phyloP scores from a whole-genome alignment of 2,329 filamentous ascomycete species.

The Aspergillus felis region DNA sequence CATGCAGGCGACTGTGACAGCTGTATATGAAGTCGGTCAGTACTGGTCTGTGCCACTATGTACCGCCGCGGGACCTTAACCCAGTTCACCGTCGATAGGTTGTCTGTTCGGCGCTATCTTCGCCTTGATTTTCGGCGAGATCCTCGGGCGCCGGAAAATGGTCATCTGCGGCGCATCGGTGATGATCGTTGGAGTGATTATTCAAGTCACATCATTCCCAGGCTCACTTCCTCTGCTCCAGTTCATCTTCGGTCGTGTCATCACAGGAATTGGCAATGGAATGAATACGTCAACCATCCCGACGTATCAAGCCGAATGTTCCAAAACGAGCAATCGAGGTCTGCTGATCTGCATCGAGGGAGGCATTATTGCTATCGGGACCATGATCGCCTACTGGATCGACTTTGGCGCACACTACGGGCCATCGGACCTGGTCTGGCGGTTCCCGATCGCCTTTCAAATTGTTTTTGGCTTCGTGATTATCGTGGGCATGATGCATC shows the following conservation, averaged over 20 bases:
- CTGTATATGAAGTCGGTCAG: conserved; percentile 29
- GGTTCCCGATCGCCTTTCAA: conserved; percentile 54
- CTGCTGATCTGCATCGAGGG: conserved; percentile 59
- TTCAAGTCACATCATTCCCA: conserved; percentile 32
- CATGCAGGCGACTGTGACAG: conserved; percentile 32
- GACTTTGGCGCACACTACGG: conserved; percentile 44
- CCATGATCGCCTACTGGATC: conserved; percentile 52
- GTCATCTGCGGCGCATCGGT: conserved; percentile 57
- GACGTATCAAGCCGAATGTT: conserved; percentile 53
- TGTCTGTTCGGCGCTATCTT: conserved; percentile 39
- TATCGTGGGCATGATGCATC: conserved; percentile 38
- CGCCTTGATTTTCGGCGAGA: conserved; percentile 33
- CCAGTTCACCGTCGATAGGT: conserved; percentile 8
- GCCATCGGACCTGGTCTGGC: conserved; percentile 40
- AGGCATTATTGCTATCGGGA: conserved; percentile 50
- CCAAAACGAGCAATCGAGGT: conserved; percentile 55
- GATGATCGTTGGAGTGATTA: conserved; percentile 39
- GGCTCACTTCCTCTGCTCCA: conserved; percentile 41
- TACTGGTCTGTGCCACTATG: not conserved
- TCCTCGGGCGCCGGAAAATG: conserved; percentile 40
- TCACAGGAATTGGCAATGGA: conserved; percentile 54
- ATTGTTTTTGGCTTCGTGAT: conserved; percentile 47
- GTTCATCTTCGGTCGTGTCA: conserved; percentile 50
- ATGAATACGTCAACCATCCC: conserved; percentile 55
- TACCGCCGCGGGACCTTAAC: not conserved